These are phyloP conservation scores for Aspergillus baeticus DNA, from an alignment of 495 filamentous ascomycete genomes.

Conservation along the genomic window DNA sequence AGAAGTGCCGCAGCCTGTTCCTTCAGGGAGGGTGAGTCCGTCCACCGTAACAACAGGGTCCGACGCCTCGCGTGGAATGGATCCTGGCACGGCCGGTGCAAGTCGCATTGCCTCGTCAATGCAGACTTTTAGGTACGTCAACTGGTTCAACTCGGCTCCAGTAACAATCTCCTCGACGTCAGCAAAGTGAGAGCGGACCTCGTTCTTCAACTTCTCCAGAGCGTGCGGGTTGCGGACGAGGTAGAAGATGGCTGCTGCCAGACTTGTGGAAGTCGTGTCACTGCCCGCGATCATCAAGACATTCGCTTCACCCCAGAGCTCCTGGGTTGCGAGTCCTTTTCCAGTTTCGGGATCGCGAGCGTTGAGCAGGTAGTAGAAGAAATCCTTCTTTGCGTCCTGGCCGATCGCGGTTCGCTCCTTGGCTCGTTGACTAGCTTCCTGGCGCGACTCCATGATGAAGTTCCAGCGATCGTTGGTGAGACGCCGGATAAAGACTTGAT, in stretches of 20 bases:
- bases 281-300: conserved; percentile 58
- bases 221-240: conserved; percentile 49
- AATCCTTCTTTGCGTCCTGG: conserved; percentile 62
- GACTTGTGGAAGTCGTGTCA: conserved; percentile 58
- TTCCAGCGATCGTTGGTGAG: conserved; percentile 57
- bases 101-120: conserved; percentile 74
- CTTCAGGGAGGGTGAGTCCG: conserved; percentile 49
- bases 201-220: conserved; percentile 43
- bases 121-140: conserved; percentile 51
- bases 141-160: conserved; percentile 3
- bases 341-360: conserved; percentile 61
- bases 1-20: conserved; percentile 53
- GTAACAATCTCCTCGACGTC: conserved; percentile 35
- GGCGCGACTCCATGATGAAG: conserved; percentile 59
- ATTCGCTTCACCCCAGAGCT: conserved; percentile 71
- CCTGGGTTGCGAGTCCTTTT: conserved; percentile 60
- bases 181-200: conserved; percentile 53
- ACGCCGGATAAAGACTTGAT: conserved; percentile 57
- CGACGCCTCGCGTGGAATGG: conserved; percentile 57
- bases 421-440: conserved; percentile 55
- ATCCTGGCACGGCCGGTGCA: conserved; percentile 59
- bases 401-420: conserved; percentile 43
- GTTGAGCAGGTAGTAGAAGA: conserved; percentile 59
- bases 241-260: conserved; percentile 63
- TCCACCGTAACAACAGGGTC: conserved; percentile 55